Base-by-base conservation (phyloP, 2,329 filamentous ascomycete species). In the Penicillium verrucosum region DNA sequence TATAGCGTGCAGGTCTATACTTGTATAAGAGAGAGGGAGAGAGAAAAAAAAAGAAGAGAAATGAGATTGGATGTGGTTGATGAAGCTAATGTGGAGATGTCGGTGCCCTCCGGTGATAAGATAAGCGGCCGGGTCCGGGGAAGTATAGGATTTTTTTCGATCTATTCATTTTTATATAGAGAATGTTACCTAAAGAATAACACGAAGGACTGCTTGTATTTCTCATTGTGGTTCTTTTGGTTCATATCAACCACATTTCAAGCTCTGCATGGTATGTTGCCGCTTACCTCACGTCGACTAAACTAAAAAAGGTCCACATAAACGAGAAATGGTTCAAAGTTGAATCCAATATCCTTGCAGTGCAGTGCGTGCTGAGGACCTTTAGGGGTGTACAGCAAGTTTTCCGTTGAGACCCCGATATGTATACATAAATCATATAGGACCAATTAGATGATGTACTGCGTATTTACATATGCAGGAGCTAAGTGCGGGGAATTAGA, bases 61-160 rank as follows among this genome's bases (percentile, higher is more conserved):
- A 16, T 47, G 45, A 41, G 37, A 54, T 48, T 54, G 36, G 51
- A 34, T 34, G 45, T 25, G 25, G 36, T 37, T 52, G 41, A 50
- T 51, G 42, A 43, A 52, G 21, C 37, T 36, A 51, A 41, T 51
- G 54, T 23, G 44, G 46, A 55, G 51, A 51, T 43, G 54, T 58
- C 59, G 59, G 59, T 48, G 47, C 40, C 25, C 54, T 49, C 57
- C 59, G 59, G 44, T 42, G 42, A 51, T 61, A 52, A 61, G 57
- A 51, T 60, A 54, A 59, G 52, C 59, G 59, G 57, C 45, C 52
- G 43, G 38, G 57, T 25, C 56, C 59, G 59, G 49, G 37, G 37
- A 37, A 44, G 25, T 52, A 25, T 25, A 21, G 18, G 5, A 32
- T 30, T n/a, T 40, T 10, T 3, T 30, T 34, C 18, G 12, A 14